A percentile compares a stretch with the other conserved stretches of the same genome.
These are phyloP conservation scores for Articulospora tetracladia DNA, from an alignment of 495 filamentous ascomycete species.

Conservation along the genomic window DNA sequence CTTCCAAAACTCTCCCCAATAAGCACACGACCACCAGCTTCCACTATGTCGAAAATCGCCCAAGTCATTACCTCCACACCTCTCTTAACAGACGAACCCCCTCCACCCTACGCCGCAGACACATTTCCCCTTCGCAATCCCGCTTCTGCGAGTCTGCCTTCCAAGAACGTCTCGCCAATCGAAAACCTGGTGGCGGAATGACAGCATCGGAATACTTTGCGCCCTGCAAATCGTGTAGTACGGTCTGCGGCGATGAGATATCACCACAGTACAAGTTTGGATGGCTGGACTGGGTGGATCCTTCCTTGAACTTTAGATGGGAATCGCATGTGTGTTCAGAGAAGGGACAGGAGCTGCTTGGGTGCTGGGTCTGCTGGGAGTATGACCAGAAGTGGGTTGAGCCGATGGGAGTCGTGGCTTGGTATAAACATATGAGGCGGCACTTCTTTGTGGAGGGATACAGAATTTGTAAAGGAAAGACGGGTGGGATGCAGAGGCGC, in stretches of 20 bases:
- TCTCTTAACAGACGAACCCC: not conserved
- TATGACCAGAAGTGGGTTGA: conserved; percentile 17
- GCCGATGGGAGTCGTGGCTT: conserved; percentile 16
- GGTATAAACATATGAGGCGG: conserved; percentile 18
- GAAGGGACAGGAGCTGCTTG: conserved; percentile 6
- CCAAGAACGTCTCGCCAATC: conserved; percentile 19
- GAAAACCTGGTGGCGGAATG: conserved; percentile 17
- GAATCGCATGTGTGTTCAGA: conserved; percentile 17
- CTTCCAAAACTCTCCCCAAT: not conserved
- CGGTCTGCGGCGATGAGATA: conserved; percentile 13
- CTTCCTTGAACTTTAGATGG: conserved; percentile 23
- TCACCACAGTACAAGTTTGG: conserved; percentile 12
- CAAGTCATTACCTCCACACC: not conserved
- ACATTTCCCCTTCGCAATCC: conserved; percentile 10
- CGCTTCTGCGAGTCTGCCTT: conserved; percentile 21
- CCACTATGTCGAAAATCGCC: not conserved
- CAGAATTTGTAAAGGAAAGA: conserved; percentile 19
- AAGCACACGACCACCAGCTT: not conserved
- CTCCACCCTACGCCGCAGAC: conserved; percentile 11
- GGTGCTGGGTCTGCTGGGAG: conserved; percentile 26
- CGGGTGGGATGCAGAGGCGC: conserved; percentile 23
- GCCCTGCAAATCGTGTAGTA: conserved; percentile 14
- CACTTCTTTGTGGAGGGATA: conserved; percentile 23
- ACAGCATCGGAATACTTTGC: conserved; percentile 11
- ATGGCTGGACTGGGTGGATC: conserved; percentile 23